Evolutionary conservation across 371 early-diverging fungal genomes (phyloP).

Genomic region (Rhizopus microsporus): DNA sequence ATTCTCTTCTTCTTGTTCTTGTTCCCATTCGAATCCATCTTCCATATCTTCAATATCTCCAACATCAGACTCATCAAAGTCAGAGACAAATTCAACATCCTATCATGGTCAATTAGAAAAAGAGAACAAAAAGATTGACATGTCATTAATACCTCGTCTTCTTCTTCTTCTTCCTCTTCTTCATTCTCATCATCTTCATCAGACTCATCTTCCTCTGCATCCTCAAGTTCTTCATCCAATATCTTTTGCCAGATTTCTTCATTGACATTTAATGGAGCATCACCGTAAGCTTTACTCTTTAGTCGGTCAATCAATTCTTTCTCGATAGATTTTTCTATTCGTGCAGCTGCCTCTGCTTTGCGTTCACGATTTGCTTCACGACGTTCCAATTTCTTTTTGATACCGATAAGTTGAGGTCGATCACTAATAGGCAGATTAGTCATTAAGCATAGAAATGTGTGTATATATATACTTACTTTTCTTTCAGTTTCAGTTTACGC

Average conservation of each 20-base stretch:
- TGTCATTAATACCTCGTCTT: conserved; percentile 38
- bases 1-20: conserved; percentile 30
- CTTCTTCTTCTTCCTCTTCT: conserved; percentile 58
- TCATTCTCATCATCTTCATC: conserved; percentile 71
- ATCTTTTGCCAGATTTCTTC: conserved; percentile 85
- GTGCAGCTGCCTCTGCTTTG: conserved; percentile 93
- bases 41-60: conserved; percentile 41
- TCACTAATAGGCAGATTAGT: conserved; percentile 21
- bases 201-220: conserved; percentile 72
- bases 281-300: conserved; percentile 91
- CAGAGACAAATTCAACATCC: conserved; percentile 35
- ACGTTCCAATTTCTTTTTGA: conserved; percentile 94
- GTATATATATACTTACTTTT: conserved; percentile 48
- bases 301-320: conserved; percentile 96
- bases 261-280: conserved; percentile 90
- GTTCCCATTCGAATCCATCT: conserved; percentile 38
- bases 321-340: conserved; percentile 95
- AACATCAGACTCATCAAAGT: conserved; percentile 38
- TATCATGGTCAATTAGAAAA: background rate
- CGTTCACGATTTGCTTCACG: conserved; percentile 90
- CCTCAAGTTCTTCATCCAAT: conserved; percentile 67
- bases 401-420: conserved; percentile 79
- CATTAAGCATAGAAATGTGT: background rate
- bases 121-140: background rate
- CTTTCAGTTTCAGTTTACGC: conserved; percentile 88